A percentile compares a stretch with the other conserved stretches of the same genome.
Evolutionary conservation across 345 rosid species (phyloP).

Genomic region (Boechera stricta): DNA sequence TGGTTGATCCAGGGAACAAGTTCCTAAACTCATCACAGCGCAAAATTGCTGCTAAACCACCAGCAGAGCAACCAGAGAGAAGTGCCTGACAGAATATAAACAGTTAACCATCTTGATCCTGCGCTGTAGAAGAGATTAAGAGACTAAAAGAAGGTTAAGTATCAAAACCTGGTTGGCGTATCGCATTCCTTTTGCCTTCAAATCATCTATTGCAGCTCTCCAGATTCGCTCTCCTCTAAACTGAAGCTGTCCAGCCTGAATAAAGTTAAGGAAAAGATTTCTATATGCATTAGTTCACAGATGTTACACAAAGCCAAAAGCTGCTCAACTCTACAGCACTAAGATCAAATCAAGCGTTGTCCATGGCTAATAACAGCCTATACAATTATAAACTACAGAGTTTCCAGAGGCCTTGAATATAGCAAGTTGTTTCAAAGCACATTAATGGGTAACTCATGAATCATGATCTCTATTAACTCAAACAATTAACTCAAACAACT

Average conservation of each 20-base stretch:
- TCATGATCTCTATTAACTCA: background rate
- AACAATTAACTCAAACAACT: background rate
- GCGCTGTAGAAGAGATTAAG: background rate
- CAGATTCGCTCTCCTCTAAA: conserved; percentile 96
- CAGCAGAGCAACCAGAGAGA: conserved; percentile 97
- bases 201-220: conserved; percentile 82
- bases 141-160: conserved; percentile 25
- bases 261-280: background rate
- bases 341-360: background rate
- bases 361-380: background rate
- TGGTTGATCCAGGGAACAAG: conserved; percentile 66
- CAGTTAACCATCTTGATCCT: background rate
- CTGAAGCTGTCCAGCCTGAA: conserved; percentile 79
- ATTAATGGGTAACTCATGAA: background rate
- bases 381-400: background rate
- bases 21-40: conserved; percentile 87
- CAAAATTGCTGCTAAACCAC: conserved; percentile 88
- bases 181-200: conserved; percentile 86
- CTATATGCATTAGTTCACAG: conserved; percentile 16
- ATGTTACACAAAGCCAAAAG: conserved; percentile 4
- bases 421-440: conserved; percentile 20
- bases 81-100: conserved; percentile 63
- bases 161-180: conserved; percentile 66
- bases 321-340: background rate
- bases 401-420: background rate